These are phyloP conservation scores for Mycena olivaceomarginata DNA, from an alignment of 768 basidiomycete genomes.

Conservation along the genomic window DNA sequence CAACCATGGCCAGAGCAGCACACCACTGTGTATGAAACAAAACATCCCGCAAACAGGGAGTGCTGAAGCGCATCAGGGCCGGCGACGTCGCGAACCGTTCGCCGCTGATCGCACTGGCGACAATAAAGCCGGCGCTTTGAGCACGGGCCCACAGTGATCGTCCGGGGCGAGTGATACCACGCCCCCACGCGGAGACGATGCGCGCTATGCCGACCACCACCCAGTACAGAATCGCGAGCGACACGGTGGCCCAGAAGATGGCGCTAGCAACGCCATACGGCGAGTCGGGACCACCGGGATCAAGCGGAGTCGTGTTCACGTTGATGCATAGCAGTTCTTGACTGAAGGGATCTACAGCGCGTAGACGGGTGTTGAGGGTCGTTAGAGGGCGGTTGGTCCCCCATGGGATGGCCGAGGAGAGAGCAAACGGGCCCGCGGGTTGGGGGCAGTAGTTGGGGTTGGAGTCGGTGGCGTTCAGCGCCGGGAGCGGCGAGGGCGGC, in stretches of 20 bases:
- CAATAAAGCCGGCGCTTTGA: conserved; percentile 90
- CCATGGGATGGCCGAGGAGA: conserved; percentile 85
- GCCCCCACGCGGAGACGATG: conserved; percentile 89
- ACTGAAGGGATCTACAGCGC: conserved; percentile 92
- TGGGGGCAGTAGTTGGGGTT: conserved; percentile 67
- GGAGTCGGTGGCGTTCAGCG: conserved; percentile 54
- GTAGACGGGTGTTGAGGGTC: conserved; percentile 88
- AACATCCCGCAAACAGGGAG: conserved; percentile 94
- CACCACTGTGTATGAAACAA: conserved; percentile 97
- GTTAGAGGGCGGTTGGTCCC: conserved; percentile 82
- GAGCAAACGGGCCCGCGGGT: conserved; percentile 85
- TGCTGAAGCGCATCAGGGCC: conserved; percentile 92
- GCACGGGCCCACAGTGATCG: conserved; percentile 81
- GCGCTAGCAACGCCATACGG: conserved; percentile 81
- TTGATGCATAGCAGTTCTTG: conserved; percentile 90
- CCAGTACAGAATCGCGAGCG: conserved; percentile 89
- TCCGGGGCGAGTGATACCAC: conserved; percentile 77
- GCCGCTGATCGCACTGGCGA: conserved; percentile 95
- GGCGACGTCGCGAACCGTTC: conserved; percentile 91
- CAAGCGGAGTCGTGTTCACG: conserved; percentile 85
- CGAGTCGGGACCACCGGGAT: conserved; percentile 67
- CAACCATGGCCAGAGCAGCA: conserved; percentile 91
- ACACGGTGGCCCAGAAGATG: conserved; percentile 86
- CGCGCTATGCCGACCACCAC: conserved; percentile 87
- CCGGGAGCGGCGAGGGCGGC: conserved; percentile 83